Evolutionary conservation across 2,329 filamentous ascomycete species (phyloP), one percentile per base, ranked within the genome.

Genomic region (Apiospora aurea): DNA sequence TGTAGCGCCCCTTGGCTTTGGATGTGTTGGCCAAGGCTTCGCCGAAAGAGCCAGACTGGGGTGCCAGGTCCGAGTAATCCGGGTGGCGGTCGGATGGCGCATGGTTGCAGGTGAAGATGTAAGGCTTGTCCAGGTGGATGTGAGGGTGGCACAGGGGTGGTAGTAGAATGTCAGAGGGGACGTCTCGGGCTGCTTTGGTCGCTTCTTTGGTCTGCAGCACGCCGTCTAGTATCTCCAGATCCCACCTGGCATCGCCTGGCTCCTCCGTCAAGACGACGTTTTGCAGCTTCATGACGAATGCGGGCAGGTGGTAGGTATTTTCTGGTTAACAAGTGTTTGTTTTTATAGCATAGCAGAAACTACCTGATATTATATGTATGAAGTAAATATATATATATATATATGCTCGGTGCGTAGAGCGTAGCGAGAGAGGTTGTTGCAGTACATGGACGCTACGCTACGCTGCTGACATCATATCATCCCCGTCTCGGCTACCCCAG

Each of bases 121-220:
- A 92, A 51, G 88, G 86, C 77, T 92, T 92, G 80, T 94, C 92
- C 41, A 94, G 84, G 77, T 94, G 92, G 69, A 94, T 88, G 75
- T 94, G 92, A 10, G 92, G 91, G 77, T 94, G 92, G 75, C 91
- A 93, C 3, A 94, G 85, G 3, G 82, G 67, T 7, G 82, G 81
- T 7, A 84, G 74, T 2, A 83, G 71, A 21, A 83, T 76, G 34
- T 73, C 77, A 6, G 78, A 74, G 14, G 72, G 47, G 13, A 34
- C 47, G 24, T 41, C 26, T 16, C 29, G 26, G 29, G 26, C 26
- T 21, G 21, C 47, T 16, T 43, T 47, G 13, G 76, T 74, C 47
- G 74, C 76, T n/a, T 67, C 67, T 51, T 77, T 75, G 34, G 67
- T 72, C 24, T 73, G 72, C 29, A 78, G 70, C 41, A 69, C 64